These are phyloP conservation scores for Fusarium pseudocircinatum DNA, from an alignment of 2,329 filamentous ascomycete species.

Conservation along the genomic window DNA sequence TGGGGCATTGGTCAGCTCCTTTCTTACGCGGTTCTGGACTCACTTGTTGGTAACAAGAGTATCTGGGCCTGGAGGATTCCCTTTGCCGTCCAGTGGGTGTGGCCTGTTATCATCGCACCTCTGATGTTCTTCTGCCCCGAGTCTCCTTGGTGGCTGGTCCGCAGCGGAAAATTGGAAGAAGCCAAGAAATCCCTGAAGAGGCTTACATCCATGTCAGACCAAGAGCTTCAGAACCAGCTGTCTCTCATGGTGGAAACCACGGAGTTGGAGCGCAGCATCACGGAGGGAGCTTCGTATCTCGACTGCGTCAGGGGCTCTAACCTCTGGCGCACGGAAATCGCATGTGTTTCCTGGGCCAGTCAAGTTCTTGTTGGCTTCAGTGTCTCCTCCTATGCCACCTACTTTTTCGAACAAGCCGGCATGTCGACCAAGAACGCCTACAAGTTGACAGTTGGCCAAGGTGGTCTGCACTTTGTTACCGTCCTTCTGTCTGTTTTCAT, in stretches of 20 bases:
- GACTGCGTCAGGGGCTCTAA: slow-evolving; percentile 57
- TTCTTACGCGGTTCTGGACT: slow-evolving; percentile 43
- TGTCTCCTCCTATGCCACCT: neutral
- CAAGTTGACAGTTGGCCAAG: neutral
- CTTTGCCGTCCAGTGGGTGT: slow-evolving; percentile 51
- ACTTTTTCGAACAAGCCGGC: neutral
- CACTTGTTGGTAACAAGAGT: slow-evolving; percentile 8
- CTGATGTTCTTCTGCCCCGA: slow-evolving; percentile 45
- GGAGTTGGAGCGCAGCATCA: slow-evolving; percentile 23
- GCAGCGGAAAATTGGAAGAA: slow-evolving; percentile 12
- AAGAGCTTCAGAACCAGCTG: slow-evolving; percentile 37
- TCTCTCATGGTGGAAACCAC: slow-evolving; percentile 55
- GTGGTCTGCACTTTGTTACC: neutral
- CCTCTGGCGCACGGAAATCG: slow-evolving; percentile 49
- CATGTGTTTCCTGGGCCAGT: slow-evolving; percentile 48
- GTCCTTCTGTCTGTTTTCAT: neutral
- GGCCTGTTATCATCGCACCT: slow-evolving; percentile 44
- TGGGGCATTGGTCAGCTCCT: slow-evolving; percentile 54
- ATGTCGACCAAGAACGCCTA: neutral
- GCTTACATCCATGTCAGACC: neutral
- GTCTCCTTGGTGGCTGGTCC: slow-evolving; percentile 49
- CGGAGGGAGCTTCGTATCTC: neutral
- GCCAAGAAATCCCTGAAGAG: neutral
- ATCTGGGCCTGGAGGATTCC: slow-evolving; percentile 51
- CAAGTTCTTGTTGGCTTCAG: neutral